These are phyloP conservation scores for Cryoendolithus antarcticus DNA, from an alignment of 2,329 filamentous ascomycete species.

Conservation along the genomic window DNA sequence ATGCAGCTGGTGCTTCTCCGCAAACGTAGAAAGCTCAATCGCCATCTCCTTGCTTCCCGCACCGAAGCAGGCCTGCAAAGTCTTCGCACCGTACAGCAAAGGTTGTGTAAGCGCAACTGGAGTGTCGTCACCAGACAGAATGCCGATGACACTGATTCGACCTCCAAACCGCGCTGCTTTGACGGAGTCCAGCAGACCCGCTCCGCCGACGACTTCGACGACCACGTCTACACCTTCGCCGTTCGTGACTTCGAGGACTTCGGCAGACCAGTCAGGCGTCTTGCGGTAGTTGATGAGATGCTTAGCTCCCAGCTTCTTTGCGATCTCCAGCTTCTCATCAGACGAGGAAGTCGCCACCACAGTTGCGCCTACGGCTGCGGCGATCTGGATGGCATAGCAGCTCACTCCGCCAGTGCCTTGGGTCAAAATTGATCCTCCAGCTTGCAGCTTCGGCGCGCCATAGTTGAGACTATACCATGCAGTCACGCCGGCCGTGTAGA, in stretches of 20 bases:
- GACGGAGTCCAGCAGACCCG: slow-evolving; percentile 29
- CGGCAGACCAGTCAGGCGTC: slow-evolving; percentile 44
- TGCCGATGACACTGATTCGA: slow-evolving; percentile 23
- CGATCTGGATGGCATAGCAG: slow-evolving; percentile 20
- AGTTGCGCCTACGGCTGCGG: slow-evolving; percentile 23
- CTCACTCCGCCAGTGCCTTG: slow-evolving; percentile 33
- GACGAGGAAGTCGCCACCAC: slow-evolving; percentile 48
- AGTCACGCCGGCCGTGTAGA: slow-evolving; percentile 50
- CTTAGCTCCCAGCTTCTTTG: slow-evolving; percentile 44
- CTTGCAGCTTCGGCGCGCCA: slow-evolving; percentile 36
- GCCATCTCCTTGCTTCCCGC: slow-evolving; percentile 32
- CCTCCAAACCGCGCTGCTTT: slow-evolving; percentile 28
- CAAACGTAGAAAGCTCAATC: slow-evolving; percentile 26
- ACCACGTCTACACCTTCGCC: slow-evolving; percentile 32
- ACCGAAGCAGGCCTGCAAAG: slow-evolving; percentile 12
- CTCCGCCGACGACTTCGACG: slow-evolving; percentile 36
- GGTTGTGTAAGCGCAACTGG: slow-evolving; percentile 10
- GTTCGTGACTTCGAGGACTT: slow-evolving; percentile 36
- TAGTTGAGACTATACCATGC: slow-evolving; percentile 39
- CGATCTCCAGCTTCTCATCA: slow-evolving; percentile 39
- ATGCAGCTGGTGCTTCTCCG: slow-evolving; percentile 27
- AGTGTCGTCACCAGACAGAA: slow-evolving; percentile 8
- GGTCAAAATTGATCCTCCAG: slow-evolving; percentile 19
- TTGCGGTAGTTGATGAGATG: slow-evolving; percentile 49
- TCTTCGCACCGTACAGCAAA: slow-evolving; percentile 13